Conservation (phyloP, 2,329 filamentous ascomycete species). For the Aspergillus latus region DNA sequence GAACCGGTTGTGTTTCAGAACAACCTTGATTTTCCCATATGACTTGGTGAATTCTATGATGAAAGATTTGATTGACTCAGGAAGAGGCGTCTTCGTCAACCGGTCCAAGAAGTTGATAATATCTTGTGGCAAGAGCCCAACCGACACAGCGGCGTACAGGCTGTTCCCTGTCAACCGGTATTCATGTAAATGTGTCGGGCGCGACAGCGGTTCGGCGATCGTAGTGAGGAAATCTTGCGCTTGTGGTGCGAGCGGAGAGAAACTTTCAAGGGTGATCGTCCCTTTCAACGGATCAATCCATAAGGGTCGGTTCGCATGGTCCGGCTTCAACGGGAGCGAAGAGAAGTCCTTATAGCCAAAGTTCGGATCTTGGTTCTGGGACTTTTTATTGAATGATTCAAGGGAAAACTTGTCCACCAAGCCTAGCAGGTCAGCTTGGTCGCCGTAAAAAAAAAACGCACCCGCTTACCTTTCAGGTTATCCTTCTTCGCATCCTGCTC, state of each 20-base stretch:
- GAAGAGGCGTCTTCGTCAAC: conserved; percentile 84
- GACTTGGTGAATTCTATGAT: conserved; percentile 81
- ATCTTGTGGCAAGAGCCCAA: conserved; percentile 81
- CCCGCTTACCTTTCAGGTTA: conserved; percentile 46
- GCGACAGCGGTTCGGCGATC: conserved; percentile 87
- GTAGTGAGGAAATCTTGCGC: conserved; percentile 95
- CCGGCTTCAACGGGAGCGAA: conserved; percentile 76
- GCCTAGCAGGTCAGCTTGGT: conserved; percentile 33
- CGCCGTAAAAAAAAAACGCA: neutral
- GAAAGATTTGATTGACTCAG: conserved; percentile 75
- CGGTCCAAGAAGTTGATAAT: conserved; percentile 86
- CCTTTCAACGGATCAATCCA: conserved; percentile 90
- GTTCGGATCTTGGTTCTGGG: conserved; percentile 52
- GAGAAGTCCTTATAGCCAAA: conserved; percentile 75
- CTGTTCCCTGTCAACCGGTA: conserved; percentile 90
- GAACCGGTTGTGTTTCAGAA: conserved; percentile 91
- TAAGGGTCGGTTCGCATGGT: conserved; percentile 84
- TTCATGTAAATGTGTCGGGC: conserved; percentile 88
- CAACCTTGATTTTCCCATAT: conserved; percentile 93
- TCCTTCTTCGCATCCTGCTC: conserved; percentile 51
- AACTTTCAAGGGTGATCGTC: conserved; percentile 89
- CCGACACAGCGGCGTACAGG: conserved; percentile 90
- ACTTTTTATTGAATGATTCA: conserved; percentile 50
- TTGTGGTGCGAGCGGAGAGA: conserved; percentile 80
- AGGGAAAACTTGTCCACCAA: conserved; percentile 57